Evolutionary conservation across 495 filamentous ascomycete species (phyloP), one percentile per base, ranked within the genome.

Genomic region (Xylaria curta): DNA sequence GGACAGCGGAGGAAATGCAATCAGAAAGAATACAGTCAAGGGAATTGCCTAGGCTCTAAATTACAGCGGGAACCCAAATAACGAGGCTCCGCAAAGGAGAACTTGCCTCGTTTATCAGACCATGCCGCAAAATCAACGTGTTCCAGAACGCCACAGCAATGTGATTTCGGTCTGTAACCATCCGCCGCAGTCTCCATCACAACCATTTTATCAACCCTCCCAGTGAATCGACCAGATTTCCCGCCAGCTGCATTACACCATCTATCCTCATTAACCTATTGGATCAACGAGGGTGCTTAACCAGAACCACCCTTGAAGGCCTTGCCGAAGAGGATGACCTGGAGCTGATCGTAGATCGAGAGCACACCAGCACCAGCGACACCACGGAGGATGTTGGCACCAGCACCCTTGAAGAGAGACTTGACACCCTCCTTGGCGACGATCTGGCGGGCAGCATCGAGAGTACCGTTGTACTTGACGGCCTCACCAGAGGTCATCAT

Each of bases 311-410:
- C 90, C 90, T 97, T 98, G 96, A 94, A 99, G 88, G 93, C 92
- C 93, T 99, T 97, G 83, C 96, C 96, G 93, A 99, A 98, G 85
- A 99, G 88, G 83, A 99, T 85, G 81, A 99, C 89, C 91, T 99
- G 96, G 83, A 91, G 93, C 89, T 98, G 96, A 85, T 99, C 96
- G 86, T 99, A 99, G 93, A 99, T 97, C 81, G 96, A 99, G 81
- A 99, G 90, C 84, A 99, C 96, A 98, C 96, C 96, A 87, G 96
- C 96, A 94, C 96, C 96, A 82, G 96, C 96, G 80, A 99, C 96
- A 97, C 96, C 96, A 97, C 96, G 96, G 88, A 99, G 97, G 85
- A 99, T 99, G 91, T 99, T 99, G 87, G 96, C 96, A 93, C 97
- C 96, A 81, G 96, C 96, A 93, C 96, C 96, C 93, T 99, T 99